Evolutionary conservation across 2,329 filamentous ascomycete species (phyloP), one percentile per base, ranked within the genome.

Genomic region (Colletotrichum godetiae): DNA sequence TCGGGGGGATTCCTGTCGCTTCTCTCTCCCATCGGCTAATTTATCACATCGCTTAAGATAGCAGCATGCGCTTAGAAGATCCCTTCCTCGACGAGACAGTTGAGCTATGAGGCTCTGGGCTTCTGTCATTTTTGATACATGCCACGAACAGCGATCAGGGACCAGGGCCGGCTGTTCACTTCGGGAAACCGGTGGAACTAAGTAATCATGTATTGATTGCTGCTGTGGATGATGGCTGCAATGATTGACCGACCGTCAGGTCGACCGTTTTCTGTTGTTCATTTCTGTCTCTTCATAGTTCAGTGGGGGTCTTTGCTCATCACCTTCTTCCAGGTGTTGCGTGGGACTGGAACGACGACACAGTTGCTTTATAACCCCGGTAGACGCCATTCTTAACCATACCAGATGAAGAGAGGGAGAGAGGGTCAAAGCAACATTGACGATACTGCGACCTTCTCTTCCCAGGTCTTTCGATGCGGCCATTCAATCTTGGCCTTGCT

Each of bases 11-110:
- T 69, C 52, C 67, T 64, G 35, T 68, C 65, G 65, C 42, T 53
- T 68, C 42, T 27, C 27, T 68, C 42, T 29, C 46, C 65, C 65
- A 49, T 68, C 66, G 66, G 66, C 66, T 63, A 49, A 49, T 49
- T 49, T 49, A 68, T 59, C 59, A 56, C 65, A 67, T 67, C 65
- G 65, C 57, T 67, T 68, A 63, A 63, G 49, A 56, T 42, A 62
- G 58, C 46, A 68, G 49, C 31, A 57, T 65, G 60, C 67, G 53
- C 60, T 52, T 66, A 53, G 31, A 42, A 69, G 49, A 27, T 11
- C 37, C 22, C 55, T 68, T 31, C 33, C 46, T 49, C 57, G 60
- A 37, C 57, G 57, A 59, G 57, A 42, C 5, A 8, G n/a, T 46
- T n/a, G 15, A 59, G 29, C 37, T 31, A 13, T 67, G 65, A 56